Conservation (phyloP, 228 moss, liverwort and hornwort genomes). For the Sphagnum magellanicum region DNA sequence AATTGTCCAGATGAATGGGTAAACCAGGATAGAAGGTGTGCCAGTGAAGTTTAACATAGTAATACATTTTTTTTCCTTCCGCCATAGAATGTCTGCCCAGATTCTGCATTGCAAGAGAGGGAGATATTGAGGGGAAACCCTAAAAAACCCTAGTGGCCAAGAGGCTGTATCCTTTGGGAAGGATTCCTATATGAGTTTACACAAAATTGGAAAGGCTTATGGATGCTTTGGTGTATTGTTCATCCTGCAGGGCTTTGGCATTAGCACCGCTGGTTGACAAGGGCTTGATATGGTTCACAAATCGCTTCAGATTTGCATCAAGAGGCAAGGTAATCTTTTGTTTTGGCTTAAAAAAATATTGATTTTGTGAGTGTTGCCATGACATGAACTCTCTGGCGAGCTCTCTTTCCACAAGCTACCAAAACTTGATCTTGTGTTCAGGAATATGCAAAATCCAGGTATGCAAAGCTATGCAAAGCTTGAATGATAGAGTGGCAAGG, state of each 20-base stretch:
- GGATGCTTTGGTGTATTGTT: background rate
- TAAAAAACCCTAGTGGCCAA: too few species aligned
- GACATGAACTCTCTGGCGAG: background rate
- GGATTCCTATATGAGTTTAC: background rate
- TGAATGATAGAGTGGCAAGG: background rate
- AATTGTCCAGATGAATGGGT: too few species aligned
- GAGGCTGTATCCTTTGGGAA: too few species aligned
- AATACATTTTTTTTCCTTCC: too few species aligned
- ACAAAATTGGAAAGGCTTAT: background rate
- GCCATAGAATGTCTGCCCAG: background rate
- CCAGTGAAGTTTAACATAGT: too few species aligned
- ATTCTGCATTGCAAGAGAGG: background rate
- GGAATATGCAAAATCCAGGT: too few species aligned
- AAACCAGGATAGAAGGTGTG: too few species aligned
- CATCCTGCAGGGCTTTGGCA: constrained; percentile 31
- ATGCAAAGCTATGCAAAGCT: too few species aligned
- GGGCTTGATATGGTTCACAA: constrained; percentile 33
- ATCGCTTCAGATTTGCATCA: constrained; percentile 33
- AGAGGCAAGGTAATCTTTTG: constrained; percentile 23
- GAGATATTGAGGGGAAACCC: too few species aligned
- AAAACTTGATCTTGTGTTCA: too few species aligned
- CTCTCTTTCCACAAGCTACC: too few species aligned
- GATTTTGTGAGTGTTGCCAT: background rate
- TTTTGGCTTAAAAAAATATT: background rate
- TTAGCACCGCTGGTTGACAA: constrained; percentile 41